phyloP scores from a whole-genome alignment of 139 green algal species.

The Auxenochlorella pyrenoidosa region DNA sequence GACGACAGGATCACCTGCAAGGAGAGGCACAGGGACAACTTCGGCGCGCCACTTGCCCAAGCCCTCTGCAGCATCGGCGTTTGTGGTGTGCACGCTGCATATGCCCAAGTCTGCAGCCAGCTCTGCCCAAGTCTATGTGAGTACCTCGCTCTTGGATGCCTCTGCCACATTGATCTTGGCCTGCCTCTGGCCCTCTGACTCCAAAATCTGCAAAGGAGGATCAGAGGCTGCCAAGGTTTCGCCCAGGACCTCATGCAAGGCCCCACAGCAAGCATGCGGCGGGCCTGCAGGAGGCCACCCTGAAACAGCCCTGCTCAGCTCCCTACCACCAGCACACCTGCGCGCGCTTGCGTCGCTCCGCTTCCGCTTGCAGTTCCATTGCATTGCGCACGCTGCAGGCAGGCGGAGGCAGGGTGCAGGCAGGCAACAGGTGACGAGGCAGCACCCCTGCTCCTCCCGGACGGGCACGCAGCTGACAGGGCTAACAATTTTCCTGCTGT shows the following conservation, averaged over 20 bases:
- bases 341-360: slow-evolving; percentile 94
- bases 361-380: slow-evolving; percentile 98
- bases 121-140: not conserved
- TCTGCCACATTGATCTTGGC: slow-evolving; percentile 96
- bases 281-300: not conserved
- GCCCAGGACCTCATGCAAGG: not conserved
- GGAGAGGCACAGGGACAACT: not conserved
- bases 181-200: slow-evolving; percentile 88
- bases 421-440: not conserved
- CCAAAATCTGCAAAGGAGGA: slow-evolving; percentile 52
- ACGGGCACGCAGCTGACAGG: not conserved
- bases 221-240: slow-evolving; percentile 68
- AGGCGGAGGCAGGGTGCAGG: too few species aligned
- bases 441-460: too few species aligned
- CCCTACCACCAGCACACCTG: slow-evolving; percentile 73
- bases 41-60: not conserved
- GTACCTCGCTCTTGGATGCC: slow-evolving; percentile 78
- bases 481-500: not conserved
- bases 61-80: too few species aligned
- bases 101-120: too few species aligned
- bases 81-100: too few species aligned
- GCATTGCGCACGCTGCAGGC: slow-evolving; percentile 68
- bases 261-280: not conserved
- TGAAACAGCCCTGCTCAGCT: slow-evolving; percentile 31
- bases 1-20: slow-evolving; percentile 84